Evolutionary conservation across 805 yeast genomes (phyloP).

Genomic region (Yarrowia porcina): DNA sequence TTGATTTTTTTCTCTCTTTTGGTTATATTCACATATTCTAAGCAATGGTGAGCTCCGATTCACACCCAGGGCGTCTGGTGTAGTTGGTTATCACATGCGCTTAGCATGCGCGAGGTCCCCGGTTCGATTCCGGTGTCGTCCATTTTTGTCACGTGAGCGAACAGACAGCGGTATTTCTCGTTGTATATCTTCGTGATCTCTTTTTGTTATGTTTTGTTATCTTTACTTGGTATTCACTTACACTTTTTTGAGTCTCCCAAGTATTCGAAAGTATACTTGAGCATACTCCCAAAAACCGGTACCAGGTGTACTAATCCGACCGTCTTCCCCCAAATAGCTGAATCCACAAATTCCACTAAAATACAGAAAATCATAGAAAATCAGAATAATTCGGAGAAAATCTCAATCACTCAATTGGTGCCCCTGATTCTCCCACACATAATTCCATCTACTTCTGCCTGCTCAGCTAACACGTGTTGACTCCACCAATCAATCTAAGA

Average conservation of each 20-base stretch:
- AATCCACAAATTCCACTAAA: neutral
- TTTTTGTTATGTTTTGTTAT: neutral
- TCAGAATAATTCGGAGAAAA: too few relatives aligned
- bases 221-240: too few relatives aligned
- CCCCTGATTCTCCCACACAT: too few relatives aligned
- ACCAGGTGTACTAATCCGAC: too few relatives aligned
- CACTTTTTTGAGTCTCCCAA: too few relatives aligned
- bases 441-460: neutral
- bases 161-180: neutral
- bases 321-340: too few relatives aligned
- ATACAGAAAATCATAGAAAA: neutral
- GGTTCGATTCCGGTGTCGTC: slow-evolving; percentile 9
- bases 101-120: slow-evolving; percentile 13
- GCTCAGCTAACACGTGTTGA: neutral
- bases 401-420: too few relatives aligned
- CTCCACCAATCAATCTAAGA: neutral
- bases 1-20: neutral
- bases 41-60: neutral
- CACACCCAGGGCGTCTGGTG: neutral
- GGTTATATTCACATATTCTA: neutral
- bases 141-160: slow-evolving; percentile 5
- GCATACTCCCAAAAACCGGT: too few relatives aligned
- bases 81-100: slow-evolving; percentile 15
- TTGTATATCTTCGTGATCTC: too few relatives aligned
- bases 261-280: too few relatives aligned